Percentiles rank a stretch among this genome's conserved stretches.
These are phyloP conservation scores for Acanthamoeba triangularis DNA, from an alignment of 208 protist species.

Conservation along the genomic window DNA sequence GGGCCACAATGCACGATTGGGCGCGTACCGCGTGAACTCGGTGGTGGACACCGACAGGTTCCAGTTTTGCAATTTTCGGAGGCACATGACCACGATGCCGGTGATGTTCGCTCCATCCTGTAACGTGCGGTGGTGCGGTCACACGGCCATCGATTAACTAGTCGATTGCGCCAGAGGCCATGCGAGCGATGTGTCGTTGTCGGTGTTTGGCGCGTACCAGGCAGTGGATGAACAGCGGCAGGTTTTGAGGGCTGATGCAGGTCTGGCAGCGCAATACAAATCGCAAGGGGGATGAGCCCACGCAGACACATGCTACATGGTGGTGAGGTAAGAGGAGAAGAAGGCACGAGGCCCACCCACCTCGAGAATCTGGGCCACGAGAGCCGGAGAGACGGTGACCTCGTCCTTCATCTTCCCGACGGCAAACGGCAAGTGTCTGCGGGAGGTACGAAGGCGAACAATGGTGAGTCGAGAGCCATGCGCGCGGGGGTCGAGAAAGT, in stretches of 20 bases:
- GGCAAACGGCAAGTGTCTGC: neutral
- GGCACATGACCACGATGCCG: constrained; percentile 70
- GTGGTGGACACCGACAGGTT: constrained; percentile 24
- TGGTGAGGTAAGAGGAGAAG: too few species aligned
- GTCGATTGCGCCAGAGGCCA: too few species aligned
- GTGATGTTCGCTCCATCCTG: constrained; percentile 51
- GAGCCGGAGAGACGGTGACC: neutral
- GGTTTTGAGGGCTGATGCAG: constrained; percentile 10
- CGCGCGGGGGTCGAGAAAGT: neutral
- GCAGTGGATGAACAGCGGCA: constrained; percentile 68
- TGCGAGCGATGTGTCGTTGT: too few species aligned
- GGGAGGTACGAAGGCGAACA: neutral
- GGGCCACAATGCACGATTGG: neutral
- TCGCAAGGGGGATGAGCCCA: too few species aligned
- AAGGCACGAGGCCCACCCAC: too few species aligned
- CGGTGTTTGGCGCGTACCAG: constrained; percentile 4
- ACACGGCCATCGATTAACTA: too few species aligned
- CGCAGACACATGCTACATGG: too few species aligned
- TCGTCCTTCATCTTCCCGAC: constrained; percentile 32
- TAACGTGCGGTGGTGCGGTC: too few species aligned
- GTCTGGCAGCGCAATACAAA: neutral
- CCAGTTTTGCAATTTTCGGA: constrained; percentile 68
- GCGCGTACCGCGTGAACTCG: constrained; percentile 50
- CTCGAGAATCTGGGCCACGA: neutral
- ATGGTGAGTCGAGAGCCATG: neutral